Percentiles rank a stretch among this genome's conserved stretches.
Evolutionary conservation across 306 rosid species (phyloP).

Genomic region (Spatholobus suberectus): DNA sequence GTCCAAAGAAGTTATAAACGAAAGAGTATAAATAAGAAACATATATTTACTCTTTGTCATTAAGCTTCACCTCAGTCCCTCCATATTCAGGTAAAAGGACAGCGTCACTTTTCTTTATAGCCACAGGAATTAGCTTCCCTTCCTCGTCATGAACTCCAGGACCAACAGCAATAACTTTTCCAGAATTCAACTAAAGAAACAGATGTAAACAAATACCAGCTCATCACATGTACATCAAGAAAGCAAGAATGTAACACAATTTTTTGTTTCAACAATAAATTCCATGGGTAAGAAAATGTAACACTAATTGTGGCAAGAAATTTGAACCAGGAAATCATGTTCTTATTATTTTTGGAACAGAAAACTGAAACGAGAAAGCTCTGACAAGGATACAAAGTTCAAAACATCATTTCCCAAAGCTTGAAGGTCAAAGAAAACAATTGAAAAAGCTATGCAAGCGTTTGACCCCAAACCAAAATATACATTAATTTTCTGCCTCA

Average conservation of each 20-base stretch:
- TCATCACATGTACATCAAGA: not conserved
- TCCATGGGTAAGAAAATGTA: not conserved
- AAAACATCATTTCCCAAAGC: not conserved
- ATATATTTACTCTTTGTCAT: constrained; percentile 64
- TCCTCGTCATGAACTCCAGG: constrained; percentile 60
- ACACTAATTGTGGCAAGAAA: not conserved
- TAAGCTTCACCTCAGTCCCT: constrained; percentile 74
- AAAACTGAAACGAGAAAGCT: not conserved
- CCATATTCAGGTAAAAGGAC: constrained; percentile 80
- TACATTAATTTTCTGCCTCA: not conserved
- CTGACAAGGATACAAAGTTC: not conserved
- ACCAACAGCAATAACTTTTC: constrained; percentile 65
- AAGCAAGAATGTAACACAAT: not conserved
- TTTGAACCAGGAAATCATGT: not conserved
- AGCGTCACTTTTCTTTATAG: constrained; percentile 74
- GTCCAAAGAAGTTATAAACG: not conserved
- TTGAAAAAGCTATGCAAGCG: not conserved
- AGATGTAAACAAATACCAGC: not conserved
- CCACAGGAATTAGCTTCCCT: constrained; percentile 57
- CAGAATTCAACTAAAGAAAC: constrained; percentile 55
- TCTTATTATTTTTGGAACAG: not conserved
- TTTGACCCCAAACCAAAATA: not conserved
- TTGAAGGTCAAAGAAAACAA: not conserved
- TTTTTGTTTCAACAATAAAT: not conserved
- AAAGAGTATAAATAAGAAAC: not conserved